Evolutionary conservation across 192 early-diverging fungal species (phyloP), one percentile per base, ranked within the genome.

Genomic region (Mortierella antarctica): DNA sequence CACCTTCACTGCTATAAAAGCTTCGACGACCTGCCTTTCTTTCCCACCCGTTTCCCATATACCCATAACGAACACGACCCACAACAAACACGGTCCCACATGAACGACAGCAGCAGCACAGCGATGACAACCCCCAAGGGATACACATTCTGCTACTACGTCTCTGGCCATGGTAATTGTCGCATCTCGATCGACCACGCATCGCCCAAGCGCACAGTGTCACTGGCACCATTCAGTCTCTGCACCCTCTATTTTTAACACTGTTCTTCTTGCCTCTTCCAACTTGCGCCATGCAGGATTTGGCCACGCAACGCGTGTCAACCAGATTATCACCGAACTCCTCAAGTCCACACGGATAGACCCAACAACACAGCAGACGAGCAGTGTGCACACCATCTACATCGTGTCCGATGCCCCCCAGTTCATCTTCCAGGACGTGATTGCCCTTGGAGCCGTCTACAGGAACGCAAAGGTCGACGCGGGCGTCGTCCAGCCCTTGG

Each of bases 231-330:
- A 31, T 31, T 31, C 31, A 31, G 31, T 31, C 31, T 31, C 31
- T 31, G 31, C 60, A 2, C 14, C 8, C 56, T 8, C 23, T 57
- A 18, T 23, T 57, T 57, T 31, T 14, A 57, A 21, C 14, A 7
- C 62, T 11, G 6, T 20, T 58, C 61, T 31, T 44, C 51, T 40
- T 49, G 44, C 60, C 39, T 17, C 21, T 45, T 48, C 20, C 60
- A 23, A 40, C 13, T 55, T 46, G 13, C 54, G 55, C 20, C 11
- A 62, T 31, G 39, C 20, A 90, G 89, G 89, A 40, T 90, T 85
- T 74, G 89, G 87, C n/a, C 89, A 90, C 80, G 89, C 89, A 42
- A 88, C 89, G 13, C 82, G 87, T 17, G 89, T 87, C 14, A 83
- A 84, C 61, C 89, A 90, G 67, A 82, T 90, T 41, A 86, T 88